Conservation (phyloP, 148 eudicot genomes). For the Arbutus unedo region DNA sequence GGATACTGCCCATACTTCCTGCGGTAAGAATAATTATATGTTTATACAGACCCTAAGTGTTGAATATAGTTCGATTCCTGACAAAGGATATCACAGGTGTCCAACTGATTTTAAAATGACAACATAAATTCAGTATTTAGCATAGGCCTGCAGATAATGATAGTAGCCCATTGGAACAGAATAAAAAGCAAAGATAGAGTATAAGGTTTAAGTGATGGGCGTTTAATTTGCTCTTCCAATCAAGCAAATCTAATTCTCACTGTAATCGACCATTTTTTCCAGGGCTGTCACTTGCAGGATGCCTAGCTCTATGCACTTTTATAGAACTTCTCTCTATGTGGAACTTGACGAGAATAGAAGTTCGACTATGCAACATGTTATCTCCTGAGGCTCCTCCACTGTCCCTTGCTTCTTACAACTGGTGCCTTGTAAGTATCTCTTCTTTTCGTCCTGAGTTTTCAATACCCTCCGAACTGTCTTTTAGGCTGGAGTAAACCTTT, state of each 20-base stretch:
- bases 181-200: not conserved
- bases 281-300: slow-evolving; percentile 61
- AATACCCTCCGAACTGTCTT: not conserved
- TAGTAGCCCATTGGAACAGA: not conserved
- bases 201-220: not conserved
- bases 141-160: not conserved
- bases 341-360: slow-evolving; percentile 94
- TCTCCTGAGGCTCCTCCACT: slow-evolving; percentile 88
- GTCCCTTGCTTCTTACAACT: slow-evolving; percentile 88
- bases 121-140: not conserved
- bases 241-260: not conserved
- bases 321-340: slow-evolving; percentile 94
- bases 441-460: not conserved
- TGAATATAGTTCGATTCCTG: slow-evolving; percentile 8
- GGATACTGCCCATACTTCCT: slow-evolving; percentile 39
- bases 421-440: slow-evolving; percentile 76
- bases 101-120: not conserved
- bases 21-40: slow-evolving; percentile 49
- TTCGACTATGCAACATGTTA: slow-evolving; percentile 79
- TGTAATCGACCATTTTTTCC: slow-evolving; percentile 11
- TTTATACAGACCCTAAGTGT: slow-evolving; percentile 3
- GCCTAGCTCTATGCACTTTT: slow-evolving; percentile 61
- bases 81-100: not conserved
- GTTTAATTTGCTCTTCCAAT: not conserved
- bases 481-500: not conserved